Base-by-base conservation (phyloP, 257 asterid genomes). In the Salvia miltiorrhiza region DNA sequence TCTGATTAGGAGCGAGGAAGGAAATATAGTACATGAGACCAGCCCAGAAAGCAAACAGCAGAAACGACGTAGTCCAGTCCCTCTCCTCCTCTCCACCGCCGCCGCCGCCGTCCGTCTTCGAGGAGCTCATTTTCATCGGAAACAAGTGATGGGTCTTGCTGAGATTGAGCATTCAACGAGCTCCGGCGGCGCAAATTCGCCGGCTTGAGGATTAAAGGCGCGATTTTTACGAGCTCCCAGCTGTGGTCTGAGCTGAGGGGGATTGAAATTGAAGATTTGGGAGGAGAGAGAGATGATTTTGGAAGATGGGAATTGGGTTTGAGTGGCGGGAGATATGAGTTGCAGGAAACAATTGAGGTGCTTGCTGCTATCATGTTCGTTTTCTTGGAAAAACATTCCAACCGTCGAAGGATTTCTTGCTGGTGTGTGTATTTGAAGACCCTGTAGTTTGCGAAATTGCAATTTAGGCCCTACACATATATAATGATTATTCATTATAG, bases 21-120 rank as follows among this genome's bases (percentile, higher is more conserved):
- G 79, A 72, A 62, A 87, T 88, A 62, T 93, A 93, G 83, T 86
- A 90, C 84, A 93, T 80, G 52, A 93, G 80, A 28, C 90, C 96
- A 74, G 83, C 83, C 95, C 96, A 93, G 77, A 93, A 83, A 53
- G 75, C 80, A 77, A 87, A 82, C 54, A 90, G 86, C 85, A 87
- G 76, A 48, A 89, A 66, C 77, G 99, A 93, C 63, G 95, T 83
- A 76, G 96, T 90, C 97, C 97, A 82, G 67, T 86, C 96, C 85
- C 91, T 87, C 69, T 74, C 93, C 63, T 75, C 93, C 71, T 75
- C 90, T 39, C 78, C 94, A 3, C 73, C 87, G 7, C 76, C 82
- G 3, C 19, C 72, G 7, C 82, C 84, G 39, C 79, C 69, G 2
- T 6, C 28, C 72, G 48, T 78, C 74, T 28, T 55, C 78, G 73